These are phyloP conservation scores for Suhomyces chickasaworum DNA, from an alignment of 1,139 yeast genomes.

Conservation along the genomic window DNA sequence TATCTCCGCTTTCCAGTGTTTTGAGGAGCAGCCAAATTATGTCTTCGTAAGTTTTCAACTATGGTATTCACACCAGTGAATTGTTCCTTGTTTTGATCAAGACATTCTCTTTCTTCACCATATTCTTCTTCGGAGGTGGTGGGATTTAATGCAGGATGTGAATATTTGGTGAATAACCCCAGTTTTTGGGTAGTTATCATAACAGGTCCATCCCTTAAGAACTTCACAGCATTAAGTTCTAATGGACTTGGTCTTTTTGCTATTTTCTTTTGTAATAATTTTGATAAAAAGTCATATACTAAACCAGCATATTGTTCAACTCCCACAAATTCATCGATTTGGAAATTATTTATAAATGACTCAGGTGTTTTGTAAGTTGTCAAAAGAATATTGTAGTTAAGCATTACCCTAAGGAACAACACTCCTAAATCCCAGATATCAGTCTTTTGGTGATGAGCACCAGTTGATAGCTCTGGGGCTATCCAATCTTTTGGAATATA, in stretches of 20 bases:
- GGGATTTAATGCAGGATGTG: background rate
- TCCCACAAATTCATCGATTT: slow-evolving; percentile 30
- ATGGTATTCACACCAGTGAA: background rate
- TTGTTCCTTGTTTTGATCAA: background rate
- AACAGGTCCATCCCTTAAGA: slow-evolving; percentile 69
- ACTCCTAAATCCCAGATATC: slow-evolving; percentile 95
- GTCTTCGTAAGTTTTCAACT: slow-evolving; percentile 7
- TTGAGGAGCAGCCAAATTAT: slow-evolving; percentile 2
- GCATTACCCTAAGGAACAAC: slow-evolving; percentile 67
- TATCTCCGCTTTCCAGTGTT: slow-evolving; percentile 19
- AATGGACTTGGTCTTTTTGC: slow-evolving; percentile 79
- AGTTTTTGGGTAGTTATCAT: slow-evolving; percentile 8
- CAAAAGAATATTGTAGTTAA: slow-evolving; percentile 52
- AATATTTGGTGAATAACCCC: slow-evolving; percentile 6
- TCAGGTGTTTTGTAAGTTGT: slow-evolving; percentile 60
- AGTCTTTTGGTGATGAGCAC: slow-evolving; percentile 67
- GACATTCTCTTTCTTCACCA: background rate
- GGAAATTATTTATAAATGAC: slow-evolving; percentile 56
- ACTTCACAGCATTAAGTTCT: slow-evolving; percentile 80
- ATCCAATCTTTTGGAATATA: slow-evolving; percentile 53
- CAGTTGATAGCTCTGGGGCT: slow-evolving; percentile 70
- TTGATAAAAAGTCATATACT: slow-evolving; percentile 64
- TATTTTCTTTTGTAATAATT: slow-evolving; percentile 65
- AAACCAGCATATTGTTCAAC: slow-evolving; percentile 37
- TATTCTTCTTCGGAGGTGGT: background rate